These are phyloP conservation scores for Calocera viscosa DNA, from an alignment of 768 basidiomycete species.

Conservation along the genomic window DNA sequence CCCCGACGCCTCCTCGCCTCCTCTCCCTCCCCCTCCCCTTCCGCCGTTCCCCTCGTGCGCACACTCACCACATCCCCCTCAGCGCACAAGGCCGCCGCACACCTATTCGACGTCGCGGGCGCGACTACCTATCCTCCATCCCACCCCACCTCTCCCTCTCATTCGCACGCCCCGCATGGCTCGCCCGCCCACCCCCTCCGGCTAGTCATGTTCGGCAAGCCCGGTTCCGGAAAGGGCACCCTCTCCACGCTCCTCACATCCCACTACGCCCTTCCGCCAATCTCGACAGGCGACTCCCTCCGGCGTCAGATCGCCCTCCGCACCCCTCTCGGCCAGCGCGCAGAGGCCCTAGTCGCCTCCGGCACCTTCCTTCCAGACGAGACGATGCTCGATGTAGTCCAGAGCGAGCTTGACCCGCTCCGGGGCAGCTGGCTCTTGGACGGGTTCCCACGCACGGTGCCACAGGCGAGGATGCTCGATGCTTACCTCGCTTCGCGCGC, in stretches of 20 bases:
- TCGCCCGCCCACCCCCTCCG: slow-evolving; percentile 47
- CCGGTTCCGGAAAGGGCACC: slow-evolving; percentile 53
- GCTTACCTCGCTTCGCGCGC: slow-evolving; percentile 47
- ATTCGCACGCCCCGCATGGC: slow-evolving; percentile 49
- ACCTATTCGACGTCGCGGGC: background rate
- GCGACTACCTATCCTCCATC: background rate
- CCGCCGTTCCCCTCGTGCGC: background rate
- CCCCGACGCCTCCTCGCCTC: background rate
- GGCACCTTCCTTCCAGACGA: slow-evolving; percentile 70
- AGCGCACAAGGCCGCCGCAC: background rate
- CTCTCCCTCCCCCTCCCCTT: background rate
- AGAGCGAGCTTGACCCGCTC: slow-evolving; percentile 48
- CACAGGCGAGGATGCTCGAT: slow-evolving; percentile 72
- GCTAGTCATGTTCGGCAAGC: slow-evolving; percentile 69
- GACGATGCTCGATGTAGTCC: slow-evolving; percentile 63
- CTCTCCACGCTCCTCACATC: slow-evolving; percentile 59
- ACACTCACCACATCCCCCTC: background rate
- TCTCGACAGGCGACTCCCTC: slow-evolving; percentile 77
- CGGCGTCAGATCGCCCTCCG: slow-evolving; percentile 71
- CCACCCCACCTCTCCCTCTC: slow-evolving; percentile 25
- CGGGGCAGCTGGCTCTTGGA: slow-evolving; percentile 80
- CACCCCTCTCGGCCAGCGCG: slow-evolving; percentile 58
- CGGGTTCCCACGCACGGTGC: slow-evolving; percentile 80
- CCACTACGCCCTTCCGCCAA: slow-evolving; percentile 63
- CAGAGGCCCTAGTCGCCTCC: slow-evolving; percentile 64